Evolutionary conservation across 805 yeast genomes (phyloP), one percentile per base, ranked within the genome.

Genomic region (Wickerhamiella siamensis): DNA sequence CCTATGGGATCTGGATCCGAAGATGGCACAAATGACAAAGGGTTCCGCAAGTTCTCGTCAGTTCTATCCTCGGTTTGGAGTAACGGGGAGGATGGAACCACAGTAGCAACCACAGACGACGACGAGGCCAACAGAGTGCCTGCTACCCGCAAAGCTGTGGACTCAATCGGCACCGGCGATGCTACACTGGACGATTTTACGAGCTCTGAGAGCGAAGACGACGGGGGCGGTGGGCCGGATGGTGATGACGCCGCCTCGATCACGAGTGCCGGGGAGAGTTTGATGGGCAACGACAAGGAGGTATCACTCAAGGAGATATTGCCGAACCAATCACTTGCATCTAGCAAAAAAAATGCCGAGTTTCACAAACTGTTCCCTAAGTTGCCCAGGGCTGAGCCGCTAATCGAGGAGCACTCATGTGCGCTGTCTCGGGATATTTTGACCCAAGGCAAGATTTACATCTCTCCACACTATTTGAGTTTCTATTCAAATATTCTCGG

Each of bases 401-500:
- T 88, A 14, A 57, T 88, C 29, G 95, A 84, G 53, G 96, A 86
- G 52, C 87, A 80, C 53, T 74, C 83, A 21, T 91, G 97, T 65
- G 95, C 96, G 0, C 62, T 88, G 42, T 79, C 87, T 48, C 67
- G 84, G 46, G 97, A 88, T 48, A 83, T 86, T 38, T 65, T 88
- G 26, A 62, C 84, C 8, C 96, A 91, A 55, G 98, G 98, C 3
- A 67, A 94, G 39, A 52, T 91, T 21, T 91, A 83, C 56, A 69
- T 91, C 6, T 74, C 94, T 16, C 87, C 83, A 48, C 70, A 72
- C 40, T 75, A 79, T 53, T 55, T 88, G 3, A 83, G 95, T 55
- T 91, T 91, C 67, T 79, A 84, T 56, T 80, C 95, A 5, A 80
- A 79, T 50, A 66, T 91, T 32, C 63, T 88, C 36, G 95, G 95